A percentile compares a stretch with the other conserved stretches of the same genome.
phyloP scores from a whole-genome alignment of 2,329 filamentous ascomycete genomes.

The Myriosclerotinia curreyana region DNA sequence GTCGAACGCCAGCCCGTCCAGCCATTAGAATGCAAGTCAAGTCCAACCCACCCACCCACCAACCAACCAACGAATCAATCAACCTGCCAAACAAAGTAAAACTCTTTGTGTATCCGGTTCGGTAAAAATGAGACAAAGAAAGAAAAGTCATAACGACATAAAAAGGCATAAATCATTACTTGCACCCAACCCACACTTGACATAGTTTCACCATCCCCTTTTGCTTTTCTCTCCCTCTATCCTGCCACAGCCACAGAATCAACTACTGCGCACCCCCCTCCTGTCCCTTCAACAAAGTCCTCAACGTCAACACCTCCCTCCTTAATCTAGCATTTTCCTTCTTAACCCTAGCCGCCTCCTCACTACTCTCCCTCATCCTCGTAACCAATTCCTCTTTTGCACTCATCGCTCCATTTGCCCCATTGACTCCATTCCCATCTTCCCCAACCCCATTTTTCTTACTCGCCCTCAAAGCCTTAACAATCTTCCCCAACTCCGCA shows the following conservation, averaged over 20 bases:
- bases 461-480: conserved; percentile 64
- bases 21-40: too few species aligned
- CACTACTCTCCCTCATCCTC: conserved; percentile 68
- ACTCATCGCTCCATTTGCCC: conserved; percentile 57
- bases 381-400: conserved; percentile 75
- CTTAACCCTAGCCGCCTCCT: conserved; percentile 73
- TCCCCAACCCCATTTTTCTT: neutral
- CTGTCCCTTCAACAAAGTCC: conserved; percentile 31
- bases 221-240: too few species aligned
- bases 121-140: neutral
- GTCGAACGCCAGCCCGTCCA: conserved; percentile 10
- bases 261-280: conserved; percentile 6
- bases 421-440: neutral
- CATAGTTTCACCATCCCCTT: too few species aligned
- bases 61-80: neutral
- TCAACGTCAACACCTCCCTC: conserved; percentile 64
- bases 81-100: neutral
- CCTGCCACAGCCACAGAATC: neutral
- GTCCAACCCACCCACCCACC: too few species aligned
- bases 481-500: conserved; percentile 79
- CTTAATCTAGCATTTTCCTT: conserved; percentile 83
- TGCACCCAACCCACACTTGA: too few species aligned
- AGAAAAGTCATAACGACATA: conserved; percentile 18
- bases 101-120: neutral
- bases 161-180: conserved; percentile 17